Evolutionary conservation across 2,329 filamentous ascomycete genomes (phyloP), one percentile per base, ranked within the genome.

Genomic region (Penicillium sumatraense): DNA sequence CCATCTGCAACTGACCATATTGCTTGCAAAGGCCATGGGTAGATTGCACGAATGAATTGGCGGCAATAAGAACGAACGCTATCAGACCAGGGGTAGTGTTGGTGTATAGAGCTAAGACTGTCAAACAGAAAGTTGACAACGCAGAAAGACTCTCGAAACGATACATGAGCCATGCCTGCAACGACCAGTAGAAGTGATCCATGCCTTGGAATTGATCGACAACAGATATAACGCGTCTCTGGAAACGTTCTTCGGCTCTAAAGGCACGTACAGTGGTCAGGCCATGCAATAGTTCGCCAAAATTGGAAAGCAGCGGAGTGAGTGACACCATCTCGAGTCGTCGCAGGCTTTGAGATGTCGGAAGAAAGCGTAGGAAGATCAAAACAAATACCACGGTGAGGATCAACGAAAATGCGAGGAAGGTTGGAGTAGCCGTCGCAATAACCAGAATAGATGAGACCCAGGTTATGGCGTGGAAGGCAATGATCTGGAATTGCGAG

Each of bases 121-220:
- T 90, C 49, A 96, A 77, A 0, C 86, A 75, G 55, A 93, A 89
- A 0, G 89, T 91, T 7, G 90, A 90, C 3, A 84, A 70, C 0
- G 89, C 89, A 0, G 91, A 91, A 5, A 93, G 75, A 8, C 80
- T 73, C 63, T 91, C 88, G 53, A 95, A 93, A 11, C 92, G 86
- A 66, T 89, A 91, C 70, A 87, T 87, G 2, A 96, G 80, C 92
- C 92, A 96, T 7, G 86, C 86, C 62, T 96, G 91, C 40, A 96
- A 81, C 55, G 87, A 90, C 89, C 92, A 96, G 76, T 96, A 96
- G 75, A 96, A 96, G 71, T 97, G 93, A 66, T 97, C 93, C 83
- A 96, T 95, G 69, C 91, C 91, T 71, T 96, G 93, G 69, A 96
- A 96, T 16, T 87, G 86, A 68, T 96, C 92, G 0, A 92, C 91